Base-by-base conservation (phyloP, 257 asterid species). In the Fraxinus cuspidata region DNA sequence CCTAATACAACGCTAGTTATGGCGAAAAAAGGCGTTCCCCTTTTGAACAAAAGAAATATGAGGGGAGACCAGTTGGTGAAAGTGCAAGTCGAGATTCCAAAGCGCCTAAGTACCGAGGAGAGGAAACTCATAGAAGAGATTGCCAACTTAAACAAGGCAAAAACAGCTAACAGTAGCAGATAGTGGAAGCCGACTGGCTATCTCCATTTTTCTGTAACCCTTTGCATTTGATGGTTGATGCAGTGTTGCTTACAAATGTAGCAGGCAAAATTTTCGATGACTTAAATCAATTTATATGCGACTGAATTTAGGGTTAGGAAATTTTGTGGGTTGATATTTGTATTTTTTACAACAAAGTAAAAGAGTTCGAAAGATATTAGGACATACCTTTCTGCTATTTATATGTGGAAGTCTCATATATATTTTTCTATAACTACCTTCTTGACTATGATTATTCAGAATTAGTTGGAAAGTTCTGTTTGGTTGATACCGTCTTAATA, bases 41-140 rank as follows among this genome's bases (percentile, higher is more conserved):
- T 67, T 79, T 65, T 96, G 53, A 94, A 91, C 74, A 92, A 88
- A 76, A 89, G 83, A 77, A 93, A 82, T 79, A 89, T 81, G 97
- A 90, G 99, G 82, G 99, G 99, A 7, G 99, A 96, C 82, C 99
- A 93, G 93, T 77, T 96, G 89, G 99, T 96, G 37, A 91, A 80
- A 77, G 98, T 93, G 75, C 98, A 93, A 75, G 98, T 96, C 8
- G 99, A 96, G 96, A 96, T 96, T 71, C 99, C 99, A 2, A 93
- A 96, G 71, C 89, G 98, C 37, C 75, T 93, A 10, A 91, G 94
- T 7, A 81, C 91, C 18, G 98, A 96, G 74, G 99, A 96, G 88
- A 88, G 77, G 90, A 93, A 96, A 89, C 95, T 96, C 13, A 81
- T 93, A 32, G 99, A 93, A 86, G 99, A 93, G 70, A 92, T 96